Conservation (phyloP, 2,329 filamentous ascomycete genomes). For the Epichloe brachyelytri region DNA sequence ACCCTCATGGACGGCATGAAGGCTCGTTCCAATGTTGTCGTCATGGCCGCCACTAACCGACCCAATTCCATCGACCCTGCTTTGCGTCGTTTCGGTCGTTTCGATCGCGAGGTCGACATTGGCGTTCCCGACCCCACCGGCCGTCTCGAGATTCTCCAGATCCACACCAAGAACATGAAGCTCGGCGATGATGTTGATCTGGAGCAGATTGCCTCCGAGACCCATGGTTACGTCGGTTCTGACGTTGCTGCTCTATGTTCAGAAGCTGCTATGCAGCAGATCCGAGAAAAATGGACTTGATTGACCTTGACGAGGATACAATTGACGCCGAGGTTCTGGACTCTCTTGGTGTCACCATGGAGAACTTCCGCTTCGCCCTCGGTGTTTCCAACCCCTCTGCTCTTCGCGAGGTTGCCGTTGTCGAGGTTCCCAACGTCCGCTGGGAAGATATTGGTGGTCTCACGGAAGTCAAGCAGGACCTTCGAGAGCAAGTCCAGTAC, state of each 20-base stretch:
- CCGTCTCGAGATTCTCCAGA: constrained; percentile 96
- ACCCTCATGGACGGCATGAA: constrained; percentile 99
- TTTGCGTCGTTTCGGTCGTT: constrained; percentile 93
- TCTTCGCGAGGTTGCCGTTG: constrained; percentile 94
- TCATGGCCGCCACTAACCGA: constrained; percentile 98
- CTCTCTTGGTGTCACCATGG: constrained; percentile 97
- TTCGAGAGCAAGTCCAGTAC: constrained; percentile 98
- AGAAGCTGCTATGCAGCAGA: constrained; percentile 99
- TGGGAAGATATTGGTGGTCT: constrained; percentile 99
- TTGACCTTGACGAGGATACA: constrained; percentile 96
- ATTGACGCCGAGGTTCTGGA: constrained; percentile 98
- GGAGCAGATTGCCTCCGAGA: constrained; percentile 92
- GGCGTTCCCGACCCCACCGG: constrained; percentile 96
- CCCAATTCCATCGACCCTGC: constrained; percentile 98
- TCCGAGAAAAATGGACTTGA: constrained; percentile 99
- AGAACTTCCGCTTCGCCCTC: constrained; percentile 98
- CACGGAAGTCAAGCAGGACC: constrained; percentile 96
- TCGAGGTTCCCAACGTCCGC: constrained; percentile 97
- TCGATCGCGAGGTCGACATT: constrained; percentile 98
- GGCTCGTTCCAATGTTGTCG: constrained; percentile 93
- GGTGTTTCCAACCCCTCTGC: constrained; percentile 98
- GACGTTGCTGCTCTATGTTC: constrained; percentile 97
- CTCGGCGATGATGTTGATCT: constrained; percentile 92
- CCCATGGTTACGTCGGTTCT: constrained; percentile 96
- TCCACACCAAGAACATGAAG: constrained; percentile 99